Conservation (phyloP, 192 early-diverging fungal species). For the Gryganskiella cystojenkinii region DNA sequence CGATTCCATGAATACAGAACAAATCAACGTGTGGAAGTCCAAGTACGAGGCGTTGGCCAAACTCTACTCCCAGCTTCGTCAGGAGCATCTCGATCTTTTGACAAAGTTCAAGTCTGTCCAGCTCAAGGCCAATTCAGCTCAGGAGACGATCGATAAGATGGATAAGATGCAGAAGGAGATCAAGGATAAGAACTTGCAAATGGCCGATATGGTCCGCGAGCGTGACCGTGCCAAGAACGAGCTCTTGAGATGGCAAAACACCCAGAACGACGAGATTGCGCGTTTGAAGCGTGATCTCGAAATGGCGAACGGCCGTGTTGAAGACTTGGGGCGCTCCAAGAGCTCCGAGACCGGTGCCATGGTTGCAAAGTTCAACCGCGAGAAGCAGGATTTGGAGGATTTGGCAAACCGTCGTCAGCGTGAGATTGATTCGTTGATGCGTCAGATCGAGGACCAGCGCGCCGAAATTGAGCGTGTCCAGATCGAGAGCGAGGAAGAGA, state of each 20-base stretch:
- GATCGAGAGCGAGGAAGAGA: constrained; percentile 89
- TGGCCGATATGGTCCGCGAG: constrained; percentile 91
- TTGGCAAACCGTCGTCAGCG: constrained; percentile 57
- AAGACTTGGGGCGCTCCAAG: constrained; percentile 82
- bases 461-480: constrained; percentile 73
- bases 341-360: constrained; percentile 87
- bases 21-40: constrained; percentile 96
- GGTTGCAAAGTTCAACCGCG: constrained; percentile 81
- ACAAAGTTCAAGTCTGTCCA: constrained; percentile 90
- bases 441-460: constrained; percentile 80
- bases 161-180: constrained; percentile 82
- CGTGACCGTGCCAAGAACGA: constrained; percentile 87
- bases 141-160: constrained; percentile 85
- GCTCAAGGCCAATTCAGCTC: constrained; percentile 83
- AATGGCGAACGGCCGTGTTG: constrained; percentile 79
- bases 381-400: constrained; percentile 86
- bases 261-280: constrained; percentile 85
- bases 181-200: constrained; percentile 72
- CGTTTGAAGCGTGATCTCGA: constrained; percentile 83
- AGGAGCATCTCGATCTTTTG: constrained; percentile 94
- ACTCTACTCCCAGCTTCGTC: constrained; percentile 95
- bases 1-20: constrained; percentile 60
- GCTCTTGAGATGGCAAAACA: constrained; percentile 79
- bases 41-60: constrained; percentile 99
- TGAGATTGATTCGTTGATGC: constrained; percentile 50